A percentile compares a stretch with the other conserved stretches of the same genome.
Evolutionary conservation across 2,329 filamentous ascomycete genomes (phyloP).

Genomic region (Myotisia sp.): DNA sequence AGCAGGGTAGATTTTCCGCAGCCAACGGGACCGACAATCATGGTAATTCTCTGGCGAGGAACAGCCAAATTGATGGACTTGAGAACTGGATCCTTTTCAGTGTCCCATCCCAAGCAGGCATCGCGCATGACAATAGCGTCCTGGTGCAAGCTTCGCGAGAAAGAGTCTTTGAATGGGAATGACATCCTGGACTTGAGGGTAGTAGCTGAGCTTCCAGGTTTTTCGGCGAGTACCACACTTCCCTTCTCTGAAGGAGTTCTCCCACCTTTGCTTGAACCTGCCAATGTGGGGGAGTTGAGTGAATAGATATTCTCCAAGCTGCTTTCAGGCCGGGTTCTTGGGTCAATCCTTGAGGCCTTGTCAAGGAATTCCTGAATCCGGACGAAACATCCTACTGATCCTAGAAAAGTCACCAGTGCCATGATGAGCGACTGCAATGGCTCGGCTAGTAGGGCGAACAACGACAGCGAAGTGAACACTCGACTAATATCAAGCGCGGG

Average conservation of each 20-base stretch:
- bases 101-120: slow-evolving; percentile 36
- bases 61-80: slow-evolving; percentile 30
- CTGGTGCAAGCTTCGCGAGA: slow-evolving; percentile 8
- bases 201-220: slow-evolving; percentile 1
- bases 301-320: slow-evolving; percentile 6
- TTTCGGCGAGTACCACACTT: background rate
- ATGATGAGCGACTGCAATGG: slow-evolving; percentile 34
- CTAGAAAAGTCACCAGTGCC: slow-evolving; percentile 31
- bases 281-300: slow-evolving; percentile 7
- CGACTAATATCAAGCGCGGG: slow-evolving; percentile 26
- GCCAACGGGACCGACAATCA: slow-evolving; percentile 38
- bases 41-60: slow-evolving; percentile 31
- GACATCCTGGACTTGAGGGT: slow-evolving; percentile 8
- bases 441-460: slow-evolving; percentile 34
- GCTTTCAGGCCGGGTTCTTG: slow-evolving; percentile 10
- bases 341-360: slow-evolving; percentile 20
- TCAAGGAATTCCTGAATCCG: slow-evolving; percentile 35
- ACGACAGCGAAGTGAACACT: slow-evolving; percentile 35
- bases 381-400: slow-evolving; percentile 33
- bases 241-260: background rate
- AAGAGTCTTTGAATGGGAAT: slow-evolving; percentile 9
- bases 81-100: slow-evolving; percentile 27
- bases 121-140: slow-evolving; percentile 30
- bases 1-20: slow-evolving; percentile 41
- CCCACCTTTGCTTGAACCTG: slow-evolving; percentile 3